Evolutionary conservation across 2,329 filamentous ascomycete species (phyloP), one percentile per base, ranked within the genome.

Genomic region (Escovopsis sp.): DNA sequence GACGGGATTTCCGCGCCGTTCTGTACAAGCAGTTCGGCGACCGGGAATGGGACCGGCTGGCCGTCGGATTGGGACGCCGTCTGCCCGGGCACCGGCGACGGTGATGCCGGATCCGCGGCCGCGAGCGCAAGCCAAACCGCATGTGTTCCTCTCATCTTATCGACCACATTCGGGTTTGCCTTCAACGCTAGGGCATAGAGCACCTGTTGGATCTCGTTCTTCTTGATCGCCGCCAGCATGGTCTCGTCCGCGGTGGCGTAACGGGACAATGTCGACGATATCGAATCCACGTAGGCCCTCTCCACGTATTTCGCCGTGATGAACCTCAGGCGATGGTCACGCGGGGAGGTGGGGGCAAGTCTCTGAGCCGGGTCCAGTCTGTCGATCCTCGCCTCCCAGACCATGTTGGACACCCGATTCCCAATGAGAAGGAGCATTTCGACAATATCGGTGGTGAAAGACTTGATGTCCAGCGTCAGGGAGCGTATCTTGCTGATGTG

Each of bases 401-500:
- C 72, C 80, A 89, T 89, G 61, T 98, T 98, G 52, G 88, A 91
- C 40, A 95, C 79, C 39, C 88, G 78, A 58, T 98, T 98, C 47
- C 93, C 93, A 47, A 98, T 79, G 44, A 89, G 79, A 44, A 95
- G 69, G 35, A 98, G 72, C 38, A 98, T 73, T 57, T 98, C 93
- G 58, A 98, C 83, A 57, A 96, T 94, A 67, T 98, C 93, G 52
- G 84, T 81, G 4, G 91, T 96, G 59, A 98, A 98, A 0, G 88
- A 95, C 41, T 84, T 88, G 50, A 93, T 93, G 57, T 98, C 91
- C 35, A 98, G 72, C 0, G 91, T 98, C 35, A 98, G 72, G 11
- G 91, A 96, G 41, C 91, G 83, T 34, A 98, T 79, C 65, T 98
- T 98, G 61, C 87, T 94, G 56, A 98, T 95, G 60, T 98, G 91